Conservation (phyloP, 345 rosid genomes). For the Draba incana region DNA sequence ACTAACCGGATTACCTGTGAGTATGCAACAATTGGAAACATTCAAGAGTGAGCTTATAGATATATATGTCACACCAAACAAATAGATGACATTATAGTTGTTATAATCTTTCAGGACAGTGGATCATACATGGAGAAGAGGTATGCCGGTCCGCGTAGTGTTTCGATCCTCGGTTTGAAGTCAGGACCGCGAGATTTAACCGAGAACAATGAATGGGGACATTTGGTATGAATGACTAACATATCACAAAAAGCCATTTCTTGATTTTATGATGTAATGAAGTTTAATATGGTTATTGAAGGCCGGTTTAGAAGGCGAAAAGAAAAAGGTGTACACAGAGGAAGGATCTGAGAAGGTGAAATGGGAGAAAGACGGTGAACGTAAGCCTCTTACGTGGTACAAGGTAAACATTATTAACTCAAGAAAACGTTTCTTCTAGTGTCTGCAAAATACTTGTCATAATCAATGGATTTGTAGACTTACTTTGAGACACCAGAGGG, state of each 20-base stretch:
- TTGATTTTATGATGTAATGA: background rate
- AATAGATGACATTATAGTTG: constrained; percentile 9
- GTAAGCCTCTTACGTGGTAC: constrained; percentile 66
- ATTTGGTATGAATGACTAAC: constrained; percentile 52
- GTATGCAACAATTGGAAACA: constrained; percentile 13
- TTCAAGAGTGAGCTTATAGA: background rate
- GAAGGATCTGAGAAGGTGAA: constrained; percentile 53
- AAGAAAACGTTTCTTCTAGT: background rate
- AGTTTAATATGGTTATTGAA: constrained; percentile 24
- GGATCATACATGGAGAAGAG: constrained; percentile 90
- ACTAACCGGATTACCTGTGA: constrained; percentile 72
- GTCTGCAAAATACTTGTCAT: background rate
- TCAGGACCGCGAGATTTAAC: constrained; percentile 75
- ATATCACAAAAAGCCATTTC: background rate
- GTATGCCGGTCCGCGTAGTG: constrained; percentile 70
- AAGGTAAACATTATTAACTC: constrained; percentile 51
- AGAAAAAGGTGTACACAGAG: constrained; percentile 45
- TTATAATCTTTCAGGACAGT: constrained; percentile 55
- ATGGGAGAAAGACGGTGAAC: constrained; percentile 50
- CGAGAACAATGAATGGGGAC: constrained; percentile 62
- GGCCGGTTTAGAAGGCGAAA: constrained; percentile 75
- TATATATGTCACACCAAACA: constrained; percentile 3
- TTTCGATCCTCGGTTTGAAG: constrained; percentile 70
- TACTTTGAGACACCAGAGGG: constrained; percentile 71
- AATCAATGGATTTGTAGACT: constrained; percentile 45